Conservation (phyloP, 495 filamentous ascomycete genomes). For the Mycothermus thermophilus region DNA sequence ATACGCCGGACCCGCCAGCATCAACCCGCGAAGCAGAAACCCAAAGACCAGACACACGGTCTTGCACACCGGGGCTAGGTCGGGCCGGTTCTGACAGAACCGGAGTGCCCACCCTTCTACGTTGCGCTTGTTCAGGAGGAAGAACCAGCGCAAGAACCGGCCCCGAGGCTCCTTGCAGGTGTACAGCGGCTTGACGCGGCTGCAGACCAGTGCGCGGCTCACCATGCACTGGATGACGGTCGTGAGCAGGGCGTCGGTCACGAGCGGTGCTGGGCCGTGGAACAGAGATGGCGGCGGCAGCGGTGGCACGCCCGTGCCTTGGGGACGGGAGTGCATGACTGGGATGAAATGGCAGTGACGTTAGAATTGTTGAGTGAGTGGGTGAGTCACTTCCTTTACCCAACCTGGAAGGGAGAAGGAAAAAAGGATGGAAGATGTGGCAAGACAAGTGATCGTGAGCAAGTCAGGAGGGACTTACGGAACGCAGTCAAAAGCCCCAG, state of each 20-base stretch:
- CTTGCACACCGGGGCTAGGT: conserved; percentile 4
- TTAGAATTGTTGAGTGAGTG: too few relatives aligned
- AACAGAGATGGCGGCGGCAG: conserved; percentile 32
- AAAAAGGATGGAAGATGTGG: too few relatives aligned
- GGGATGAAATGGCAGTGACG: not conserved
- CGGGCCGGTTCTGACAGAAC: not conserved
- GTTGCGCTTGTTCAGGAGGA: conserved; percentile 21
- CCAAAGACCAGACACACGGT: conserved; percentile 7
- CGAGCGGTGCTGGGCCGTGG: conserved; percentile 23
- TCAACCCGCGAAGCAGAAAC: conserved; percentile 12
- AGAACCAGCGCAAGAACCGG: conserved; percentile 22
- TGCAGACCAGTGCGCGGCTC: conserved; percentile 23
- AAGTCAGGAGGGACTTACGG: too few relatives aligned
- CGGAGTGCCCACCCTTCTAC: not conserved
- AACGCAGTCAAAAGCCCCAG: too few relatives aligned
- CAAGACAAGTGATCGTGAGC: too few relatives aligned
- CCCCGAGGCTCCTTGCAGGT: conserved; percentile 14
- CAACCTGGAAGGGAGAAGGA: too few relatives aligned
- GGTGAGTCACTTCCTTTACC: too few relatives aligned
- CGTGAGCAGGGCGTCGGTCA: conserved; percentile 28
- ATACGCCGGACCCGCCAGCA: conserved; percentile 19
- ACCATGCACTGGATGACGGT: conserved; percentile 24
- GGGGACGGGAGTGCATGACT: conserved; percentile 16
- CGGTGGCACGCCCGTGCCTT: conserved; percentile 14
- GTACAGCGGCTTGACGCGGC: conserved; percentile 25